Evolutionary conservation across 2,329 filamentous ascomycete species (phyloP).

Genomic region (Harringtonia aguacate): DNA sequence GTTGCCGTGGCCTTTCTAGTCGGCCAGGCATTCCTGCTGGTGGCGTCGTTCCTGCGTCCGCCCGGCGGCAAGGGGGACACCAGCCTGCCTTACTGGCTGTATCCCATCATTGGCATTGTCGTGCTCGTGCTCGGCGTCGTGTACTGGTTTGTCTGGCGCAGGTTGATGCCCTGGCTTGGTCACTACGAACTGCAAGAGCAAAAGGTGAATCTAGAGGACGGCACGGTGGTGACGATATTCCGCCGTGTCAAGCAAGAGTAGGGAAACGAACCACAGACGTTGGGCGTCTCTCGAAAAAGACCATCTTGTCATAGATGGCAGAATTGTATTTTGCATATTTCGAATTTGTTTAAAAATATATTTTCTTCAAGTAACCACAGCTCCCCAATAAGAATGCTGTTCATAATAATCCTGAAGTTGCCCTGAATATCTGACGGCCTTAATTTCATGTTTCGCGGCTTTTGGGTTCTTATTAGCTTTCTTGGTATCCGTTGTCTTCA

Average conservation of each 20-base stretch:
- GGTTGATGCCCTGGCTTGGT: slow-evolving; percentile 27
- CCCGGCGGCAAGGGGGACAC: slow-evolving; percentile 26
- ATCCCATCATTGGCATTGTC: slow-evolving; percentile 28
- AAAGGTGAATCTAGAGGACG: slow-evolving; percentile 15
- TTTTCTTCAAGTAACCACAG: not conserved
- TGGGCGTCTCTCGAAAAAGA: no score
- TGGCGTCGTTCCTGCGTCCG: slow-evolving; percentile 35
- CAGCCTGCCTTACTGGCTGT: slow-evolving; percentile 30
- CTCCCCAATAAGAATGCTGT: no score
- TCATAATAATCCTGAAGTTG: no score
- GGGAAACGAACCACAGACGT: not conserved
- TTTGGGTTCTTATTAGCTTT: no score
- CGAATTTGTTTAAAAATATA: not conserved
- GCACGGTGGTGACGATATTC: slow-evolving; percentile 15
- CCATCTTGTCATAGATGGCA: no score
- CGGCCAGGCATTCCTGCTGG: slow-evolving; percentile 27
- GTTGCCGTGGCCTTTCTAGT: slow-evolving; percentile 34
- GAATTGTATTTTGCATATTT: not conserved
- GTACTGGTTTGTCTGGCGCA: slow-evolving; percentile 21
- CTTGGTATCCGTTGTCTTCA: no score
- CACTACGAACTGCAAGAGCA: slow-evolving; percentile 35
- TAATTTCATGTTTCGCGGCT: no score
- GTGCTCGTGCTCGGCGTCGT: slow-evolving; percentile 24
- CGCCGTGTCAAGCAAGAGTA: slow-evolving; percentile 3
- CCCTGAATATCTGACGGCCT: no score